Evolutionary conservation across 2,329 filamentous ascomycete species (phyloP).

Genomic region (Cryphonectria naterciae): DNA sequence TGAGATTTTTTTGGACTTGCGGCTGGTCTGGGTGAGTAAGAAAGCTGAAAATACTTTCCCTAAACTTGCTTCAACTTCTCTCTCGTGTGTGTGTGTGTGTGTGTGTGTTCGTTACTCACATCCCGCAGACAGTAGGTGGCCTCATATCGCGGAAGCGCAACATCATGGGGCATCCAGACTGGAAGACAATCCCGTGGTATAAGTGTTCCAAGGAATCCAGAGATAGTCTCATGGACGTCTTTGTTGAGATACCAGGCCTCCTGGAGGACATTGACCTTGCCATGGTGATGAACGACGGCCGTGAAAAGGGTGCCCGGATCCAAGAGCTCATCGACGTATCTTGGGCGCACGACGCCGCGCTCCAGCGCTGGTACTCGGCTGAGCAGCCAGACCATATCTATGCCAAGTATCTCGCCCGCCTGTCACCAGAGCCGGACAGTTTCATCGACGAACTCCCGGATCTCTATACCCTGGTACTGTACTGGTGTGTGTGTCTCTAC

Average conservation of each 20-base stretch:
- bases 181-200: slow-evolving; percentile 33
- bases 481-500: slow-evolving; percentile 29
- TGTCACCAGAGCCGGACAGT: slow-evolving; percentile 5
- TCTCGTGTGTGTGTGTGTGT: too few species aligned
- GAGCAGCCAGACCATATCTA: slow-evolving; percentile 26
- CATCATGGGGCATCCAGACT: slow-evolving; percentile 26
- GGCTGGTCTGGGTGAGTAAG: slow-evolving; percentile 4
- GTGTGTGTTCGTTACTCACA: neutral
- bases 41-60: neutral
- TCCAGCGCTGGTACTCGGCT: slow-evolving; percentile 27
- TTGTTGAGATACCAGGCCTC: slow-evolving; percentile 30
- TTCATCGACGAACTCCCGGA: slow-evolving; percentile 31
- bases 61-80: too few species aligned
- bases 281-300: neutral
- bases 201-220: slow-evolving; percentile 30
- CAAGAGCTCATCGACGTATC: slow-evolving; percentile 16
- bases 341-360: neutral
- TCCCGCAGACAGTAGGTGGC: slow-evolving; percentile 26
- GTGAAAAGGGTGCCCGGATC: slow-evolving; percentile 22
- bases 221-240: slow-evolving; percentile 31
- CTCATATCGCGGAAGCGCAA: slow-evolving; percentile 29
- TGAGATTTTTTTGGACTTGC: slow-evolving; percentile 5
- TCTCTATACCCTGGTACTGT: slow-evolving; percentile 30
- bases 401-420: neutral
- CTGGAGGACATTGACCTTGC: slow-evolving; percentile 31